Evolutionary conservation across 176 grass and related monocot genomes (phyloP).

Genomic region (Cenchrus americanus): DNA sequence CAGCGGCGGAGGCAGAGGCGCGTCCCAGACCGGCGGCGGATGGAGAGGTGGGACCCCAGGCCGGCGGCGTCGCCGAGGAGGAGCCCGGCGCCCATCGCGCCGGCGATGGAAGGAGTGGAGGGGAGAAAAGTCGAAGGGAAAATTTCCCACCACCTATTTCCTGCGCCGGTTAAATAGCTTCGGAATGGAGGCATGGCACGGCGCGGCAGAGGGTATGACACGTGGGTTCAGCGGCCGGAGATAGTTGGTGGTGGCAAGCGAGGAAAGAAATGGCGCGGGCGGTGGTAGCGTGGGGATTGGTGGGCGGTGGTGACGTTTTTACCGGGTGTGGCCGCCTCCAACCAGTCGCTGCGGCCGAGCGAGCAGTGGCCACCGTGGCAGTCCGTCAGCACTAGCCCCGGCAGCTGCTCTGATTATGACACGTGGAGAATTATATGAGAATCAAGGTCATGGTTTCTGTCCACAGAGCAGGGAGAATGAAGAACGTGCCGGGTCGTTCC

Average conservation of each 20-base stretch:
- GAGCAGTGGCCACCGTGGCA: background rate
- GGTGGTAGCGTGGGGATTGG: background rate
- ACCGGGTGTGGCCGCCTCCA: background rate
- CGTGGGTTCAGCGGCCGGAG: background rate
- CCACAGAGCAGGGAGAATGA: no score
- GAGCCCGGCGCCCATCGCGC: conserved; percentile 63
- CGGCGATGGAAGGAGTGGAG: background rate
- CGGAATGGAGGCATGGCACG: conserved; percentile 7
- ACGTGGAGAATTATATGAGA: background rate
- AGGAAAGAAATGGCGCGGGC: background rate
- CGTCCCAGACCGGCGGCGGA: background rate
- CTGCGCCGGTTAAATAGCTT: background rate
- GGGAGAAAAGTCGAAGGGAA: background rate
- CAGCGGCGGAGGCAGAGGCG: conserved; percentile 37
- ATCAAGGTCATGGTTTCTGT: no score
- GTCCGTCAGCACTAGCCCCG: background rate
- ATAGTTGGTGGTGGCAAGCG: background rate
- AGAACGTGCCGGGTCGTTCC: no score
- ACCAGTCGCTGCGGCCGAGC: background rate
- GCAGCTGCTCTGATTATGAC: background rate
- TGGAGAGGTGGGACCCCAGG: conserved; percentile 27
- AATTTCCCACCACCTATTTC: background rate
- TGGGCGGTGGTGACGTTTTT: conserved; percentile 10
- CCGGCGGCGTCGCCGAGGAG: conserved; percentile 61
- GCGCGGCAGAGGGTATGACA: background rate